phyloP scores from a whole-genome alignment of 2,329 filamentous ascomycete species.

The Pseudopithomyces maydicus region DNA sequence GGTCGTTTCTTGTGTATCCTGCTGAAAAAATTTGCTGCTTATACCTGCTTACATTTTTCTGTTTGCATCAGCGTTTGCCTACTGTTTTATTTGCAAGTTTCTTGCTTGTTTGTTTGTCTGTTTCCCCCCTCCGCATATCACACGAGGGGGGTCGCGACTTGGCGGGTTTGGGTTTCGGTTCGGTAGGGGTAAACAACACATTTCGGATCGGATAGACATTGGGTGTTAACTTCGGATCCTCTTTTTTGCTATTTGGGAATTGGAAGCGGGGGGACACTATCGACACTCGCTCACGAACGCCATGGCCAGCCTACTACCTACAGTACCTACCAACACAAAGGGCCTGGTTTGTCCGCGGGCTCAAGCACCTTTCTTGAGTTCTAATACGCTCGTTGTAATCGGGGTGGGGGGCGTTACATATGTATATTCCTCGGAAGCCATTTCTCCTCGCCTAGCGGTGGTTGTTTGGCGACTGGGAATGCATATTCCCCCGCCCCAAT shows the following conservation, averaged over 20 bases:
- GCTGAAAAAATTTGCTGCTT: slow-evolving; percentile 21
- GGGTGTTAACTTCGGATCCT: slow-evolving; percentile 24
- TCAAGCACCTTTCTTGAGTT: slow-evolving; percentile 39
- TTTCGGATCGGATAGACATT: slow-evolving; percentile 24
- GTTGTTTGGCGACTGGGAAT: too few relatives aligned
- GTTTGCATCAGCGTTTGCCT: slow-evolving; percentile 24
- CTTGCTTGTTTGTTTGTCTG: slow-evolving; percentile 18
- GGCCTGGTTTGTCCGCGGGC: slow-evolving; percentile 22
- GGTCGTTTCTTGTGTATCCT: slow-evolving; percentile 30
- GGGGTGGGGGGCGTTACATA: neutral
- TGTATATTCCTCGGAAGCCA: too few relatives aligned
- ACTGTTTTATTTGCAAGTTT: too few relatives aligned
- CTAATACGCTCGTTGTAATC: slow-evolving; percentile 47
- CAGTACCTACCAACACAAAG: slow-evolving; percentile 19
- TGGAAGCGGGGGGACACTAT: slow-evolving; percentile 9
- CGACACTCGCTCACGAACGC: slow-evolving; percentile 34
- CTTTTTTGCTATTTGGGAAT: slow-evolving; percentile 18
- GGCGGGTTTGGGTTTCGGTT: slow-evolving; percentile 5
- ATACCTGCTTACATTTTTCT: neutral
- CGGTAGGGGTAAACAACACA: slow-evolving; percentile 7
- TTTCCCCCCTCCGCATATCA: neutral
- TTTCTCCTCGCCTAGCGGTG: too few relatives aligned
- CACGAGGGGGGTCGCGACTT: too few relatives aligned
- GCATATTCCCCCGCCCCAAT: neutral
- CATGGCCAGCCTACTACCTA: slow-evolving; percentile 32